A percentile compares a stretch with the other conserved stretches of the same genome.
These are phyloP conservation scores for Fragaria nilgerrensis DNA, from an alignment of 306 rosid genomes.

Conservation along the genomic window DNA sequence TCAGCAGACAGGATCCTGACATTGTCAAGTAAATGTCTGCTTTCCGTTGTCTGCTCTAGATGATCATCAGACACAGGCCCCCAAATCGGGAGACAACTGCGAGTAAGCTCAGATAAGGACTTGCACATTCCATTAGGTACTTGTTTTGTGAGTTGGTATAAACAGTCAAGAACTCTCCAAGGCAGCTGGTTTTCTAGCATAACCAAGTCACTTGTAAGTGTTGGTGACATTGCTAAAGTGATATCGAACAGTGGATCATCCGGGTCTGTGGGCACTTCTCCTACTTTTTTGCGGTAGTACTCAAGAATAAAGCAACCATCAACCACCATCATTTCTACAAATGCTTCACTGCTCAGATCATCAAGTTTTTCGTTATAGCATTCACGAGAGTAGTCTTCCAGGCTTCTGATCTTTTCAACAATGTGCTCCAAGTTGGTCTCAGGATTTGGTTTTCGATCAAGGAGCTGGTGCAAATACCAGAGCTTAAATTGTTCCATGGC, in stretches of 20 bases:
- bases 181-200: conserved; percentile 15
- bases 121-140: not conserved
- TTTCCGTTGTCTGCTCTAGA: not conserved
- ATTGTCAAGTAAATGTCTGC: not conserved
- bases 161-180: conserved; percentile 5
- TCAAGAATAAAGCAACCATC: conserved; percentile 5
- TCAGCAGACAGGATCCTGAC: not conserved
- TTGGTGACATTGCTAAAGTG: not conserved
- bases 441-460: not conserved
- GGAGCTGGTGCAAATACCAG: not conserved
- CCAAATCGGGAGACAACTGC: not conserved
- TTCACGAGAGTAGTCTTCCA: not conserved
- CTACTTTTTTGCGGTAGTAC: not conserved
- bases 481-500: not conserved
- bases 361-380: not conserved
- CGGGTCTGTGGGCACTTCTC: not conserved
- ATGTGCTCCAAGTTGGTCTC: not conserved
- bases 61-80: not conserved
- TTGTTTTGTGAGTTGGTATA: conserved; percentile 4
- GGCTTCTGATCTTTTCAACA: not conserved
- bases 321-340: conserved; percentile 4
- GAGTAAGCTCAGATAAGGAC: not conserved
- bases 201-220: not conserved
- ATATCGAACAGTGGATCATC: not conserved
- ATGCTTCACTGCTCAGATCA: not conserved